A percentile compares a stretch with the other conserved stretches of the same genome.
These are phyloP conservation scores for Colletotrichum gigasporum DNA, from an alignment of 2,329 filamentous ascomycete genomes.

Conservation along the genomic window DNA sequence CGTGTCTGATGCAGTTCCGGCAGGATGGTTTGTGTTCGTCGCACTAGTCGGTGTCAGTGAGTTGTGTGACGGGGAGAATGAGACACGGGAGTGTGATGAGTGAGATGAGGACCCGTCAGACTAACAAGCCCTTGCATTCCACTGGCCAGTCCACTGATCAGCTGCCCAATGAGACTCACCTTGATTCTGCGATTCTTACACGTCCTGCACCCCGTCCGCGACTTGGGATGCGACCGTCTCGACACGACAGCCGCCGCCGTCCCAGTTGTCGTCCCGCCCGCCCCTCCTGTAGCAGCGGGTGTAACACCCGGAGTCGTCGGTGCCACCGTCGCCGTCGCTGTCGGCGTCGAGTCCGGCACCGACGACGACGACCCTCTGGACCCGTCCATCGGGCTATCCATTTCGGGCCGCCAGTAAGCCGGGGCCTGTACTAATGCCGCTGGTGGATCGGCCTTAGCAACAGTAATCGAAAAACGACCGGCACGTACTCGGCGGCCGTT, in stretches of 20 bases:
- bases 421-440: not conserved
- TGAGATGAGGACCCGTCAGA: not conserved
- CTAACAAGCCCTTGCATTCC: too few species aligned
- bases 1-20: conserved; percentile 39
- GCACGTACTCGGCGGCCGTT: conserved; percentile 1
- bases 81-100: not conserved
- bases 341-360: conserved; percentile 26
- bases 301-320: not conserved
- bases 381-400: conserved; percentile 31
- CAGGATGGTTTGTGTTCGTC: conserved; percentile 39
- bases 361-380: conserved; percentile 28
- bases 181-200: conserved; percentile 67
- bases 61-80: not conserved
- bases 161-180: conserved; percentile 2
- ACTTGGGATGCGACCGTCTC: conserved; percentile 66
- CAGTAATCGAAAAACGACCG: not conserved
- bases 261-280: not conserved
- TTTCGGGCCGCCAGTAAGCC: not conserved
- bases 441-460: not conserved
- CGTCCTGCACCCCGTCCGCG: conserved; percentile 60
- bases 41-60: conserved; percentile 32
- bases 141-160: too few species aligned
- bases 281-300: not conserved
- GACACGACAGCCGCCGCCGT: conserved; percentile 21
- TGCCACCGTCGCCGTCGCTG: conserved; percentile 22